These are phyloP conservation scores for Graphium sp. DNA, from an alignment of 2,329 filamentous ascomycete genomes.

Conservation along the genomic window DNA sequence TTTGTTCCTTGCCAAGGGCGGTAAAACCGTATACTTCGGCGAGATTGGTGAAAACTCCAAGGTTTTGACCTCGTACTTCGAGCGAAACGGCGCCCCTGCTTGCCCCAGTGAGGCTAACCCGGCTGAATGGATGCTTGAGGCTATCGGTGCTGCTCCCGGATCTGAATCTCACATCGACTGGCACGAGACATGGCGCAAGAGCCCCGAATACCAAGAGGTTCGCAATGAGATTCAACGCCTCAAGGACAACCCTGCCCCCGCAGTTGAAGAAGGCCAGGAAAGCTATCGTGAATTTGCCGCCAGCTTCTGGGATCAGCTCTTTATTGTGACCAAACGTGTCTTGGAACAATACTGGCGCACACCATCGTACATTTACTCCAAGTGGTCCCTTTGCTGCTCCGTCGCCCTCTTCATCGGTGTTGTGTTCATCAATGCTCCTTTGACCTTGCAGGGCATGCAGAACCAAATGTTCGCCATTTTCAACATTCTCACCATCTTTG, in stretches of 20 bases:
- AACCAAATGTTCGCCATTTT: constrained; percentile 59
- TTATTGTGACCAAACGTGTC: constrained; percentile 16
- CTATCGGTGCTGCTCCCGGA: constrained; percentile 20
- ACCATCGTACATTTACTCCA: constrained; percentile 47
- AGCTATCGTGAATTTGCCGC: constrained; percentile 16
- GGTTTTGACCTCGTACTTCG: constrained; percentile 39
- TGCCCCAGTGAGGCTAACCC: constrained; percentile 41
- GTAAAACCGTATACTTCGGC: constrained; percentile 41
- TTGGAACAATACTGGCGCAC: constrained; percentile 17
- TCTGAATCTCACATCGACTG: constrained; percentile 28
- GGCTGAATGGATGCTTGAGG: constrained; percentile 49
- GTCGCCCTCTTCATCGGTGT: constrained; percentile 49
- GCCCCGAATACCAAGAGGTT: constrained; percentile 17
- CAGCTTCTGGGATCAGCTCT: constrained; percentile 12
- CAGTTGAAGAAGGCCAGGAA: constrained; percentile 5
- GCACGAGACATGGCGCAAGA: constrained; percentile 24
- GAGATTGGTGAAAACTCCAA: constrained; percentile 32
- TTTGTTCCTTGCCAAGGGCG: constrained; percentile 34
- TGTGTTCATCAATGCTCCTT: constrained; percentile 44
- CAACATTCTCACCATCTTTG: constrained; percentile 60
- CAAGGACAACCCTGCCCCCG: constrained; percentile 10
- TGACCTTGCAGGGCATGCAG: constrained; percentile 47
- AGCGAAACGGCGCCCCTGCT: constrained; percentile 36
- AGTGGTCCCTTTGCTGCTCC: constrained; percentile 14
- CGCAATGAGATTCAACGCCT: constrained; percentile 10